Evolutionary conservation across 2,329 filamentous ascomycete genomes (phyloP).

Genomic region (Xylaria sp.): DNA sequence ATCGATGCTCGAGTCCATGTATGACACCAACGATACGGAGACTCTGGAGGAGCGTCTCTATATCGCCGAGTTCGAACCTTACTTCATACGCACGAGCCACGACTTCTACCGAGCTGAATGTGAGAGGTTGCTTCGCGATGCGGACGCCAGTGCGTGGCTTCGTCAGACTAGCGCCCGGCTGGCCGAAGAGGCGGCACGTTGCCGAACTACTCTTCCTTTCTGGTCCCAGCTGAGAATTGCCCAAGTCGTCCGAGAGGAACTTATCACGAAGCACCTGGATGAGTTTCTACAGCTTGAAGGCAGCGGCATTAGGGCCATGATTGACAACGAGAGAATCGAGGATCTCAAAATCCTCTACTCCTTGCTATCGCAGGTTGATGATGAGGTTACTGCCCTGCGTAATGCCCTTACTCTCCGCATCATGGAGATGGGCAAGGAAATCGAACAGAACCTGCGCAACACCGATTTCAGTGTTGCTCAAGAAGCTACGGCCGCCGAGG

Average conservation of each 20-base stretch:
- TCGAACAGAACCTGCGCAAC: constrained; percentile 63
- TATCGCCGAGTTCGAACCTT: constrained; percentile 72
- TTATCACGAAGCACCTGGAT: constrained; percentile 71
- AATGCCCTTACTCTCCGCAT: constrained; percentile 68
- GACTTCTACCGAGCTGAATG: constrained; percentile 74
- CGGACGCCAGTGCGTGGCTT: constrained; percentile 78
- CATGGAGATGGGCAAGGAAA: constrained; percentile 72
- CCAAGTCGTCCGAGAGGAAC: constrained; percentile 69
- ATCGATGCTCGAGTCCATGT: constrained; percentile 84
- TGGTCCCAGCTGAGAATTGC: constrained; percentile 69
- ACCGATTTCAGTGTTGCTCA: constrained; percentile 45
- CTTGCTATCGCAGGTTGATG: constrained; percentile 72
- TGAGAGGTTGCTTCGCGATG: constrained; percentile 65
- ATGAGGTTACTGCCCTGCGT: constrained; percentile 64
- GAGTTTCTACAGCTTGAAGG: constrained; percentile 81
- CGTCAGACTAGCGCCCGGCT: constrained; percentile 69
- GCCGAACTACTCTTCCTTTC: constrained; percentile 71
- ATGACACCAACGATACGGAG: constrained; percentile 69
- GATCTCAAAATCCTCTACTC: constrained; percentile 78
- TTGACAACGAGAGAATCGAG: constrained; percentile 77
- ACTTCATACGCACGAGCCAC: constrained; percentile 65
- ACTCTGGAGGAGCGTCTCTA: constrained; percentile 78
- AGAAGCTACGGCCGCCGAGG: constrained; percentile 31
- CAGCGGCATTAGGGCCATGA: constrained; percentile 82
- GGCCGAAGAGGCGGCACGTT: constrained; percentile 74